Conservation (phyloP, 495 filamentous ascomycete species). For the Aspergillus olivimuriae region DNA sequence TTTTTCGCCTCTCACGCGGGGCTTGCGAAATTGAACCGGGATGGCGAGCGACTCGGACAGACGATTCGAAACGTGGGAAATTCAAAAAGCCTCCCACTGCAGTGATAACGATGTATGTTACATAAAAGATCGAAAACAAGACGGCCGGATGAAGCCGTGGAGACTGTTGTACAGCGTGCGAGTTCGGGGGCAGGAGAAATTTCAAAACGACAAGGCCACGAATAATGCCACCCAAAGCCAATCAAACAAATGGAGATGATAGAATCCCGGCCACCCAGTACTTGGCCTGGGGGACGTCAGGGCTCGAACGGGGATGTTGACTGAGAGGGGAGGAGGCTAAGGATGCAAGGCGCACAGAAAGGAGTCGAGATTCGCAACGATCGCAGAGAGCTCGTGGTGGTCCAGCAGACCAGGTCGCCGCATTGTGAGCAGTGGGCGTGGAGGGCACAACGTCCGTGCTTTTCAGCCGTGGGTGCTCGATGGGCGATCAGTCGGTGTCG, state of each 20-base stretch:
- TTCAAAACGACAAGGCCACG: no score
- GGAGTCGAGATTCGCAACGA: slow-evolving; percentile 8
- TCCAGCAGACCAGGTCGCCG: slow-evolving; percentile 17
- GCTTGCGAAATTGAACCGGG: no score
- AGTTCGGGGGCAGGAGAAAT: no score
- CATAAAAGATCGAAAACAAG: slow-evolving; percentile 8
- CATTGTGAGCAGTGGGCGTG: slow-evolving; percentile 38
- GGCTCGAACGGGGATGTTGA: background rate
- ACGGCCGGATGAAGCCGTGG: slow-evolving; percentile 2
- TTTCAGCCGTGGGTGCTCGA: no score
- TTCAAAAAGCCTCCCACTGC: slow-evolving; percentile 13
- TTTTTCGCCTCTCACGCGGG: background rate
- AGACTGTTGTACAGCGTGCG: slow-evolving; percentile 1
- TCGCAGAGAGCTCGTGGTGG: slow-evolving; percentile 18
- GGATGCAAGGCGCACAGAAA: slow-evolving; percentile 26
- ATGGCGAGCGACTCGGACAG: background rate
- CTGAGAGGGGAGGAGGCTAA: slow-evolving; percentile 15
- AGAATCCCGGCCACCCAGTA: background rate
- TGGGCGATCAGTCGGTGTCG: background rate
- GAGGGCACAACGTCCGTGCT: no score
- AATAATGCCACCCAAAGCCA: no score
- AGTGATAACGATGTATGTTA: slow-evolving; percentile 11
- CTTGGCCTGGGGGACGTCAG: background rate
- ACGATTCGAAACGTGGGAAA: slow-evolving; percentile 1
- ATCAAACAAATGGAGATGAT: no score